These are phyloP conservation scores for Anethum foeniculum DNA, from an alignment of 140 eudicot species.

Conservation along the genomic window DNA sequence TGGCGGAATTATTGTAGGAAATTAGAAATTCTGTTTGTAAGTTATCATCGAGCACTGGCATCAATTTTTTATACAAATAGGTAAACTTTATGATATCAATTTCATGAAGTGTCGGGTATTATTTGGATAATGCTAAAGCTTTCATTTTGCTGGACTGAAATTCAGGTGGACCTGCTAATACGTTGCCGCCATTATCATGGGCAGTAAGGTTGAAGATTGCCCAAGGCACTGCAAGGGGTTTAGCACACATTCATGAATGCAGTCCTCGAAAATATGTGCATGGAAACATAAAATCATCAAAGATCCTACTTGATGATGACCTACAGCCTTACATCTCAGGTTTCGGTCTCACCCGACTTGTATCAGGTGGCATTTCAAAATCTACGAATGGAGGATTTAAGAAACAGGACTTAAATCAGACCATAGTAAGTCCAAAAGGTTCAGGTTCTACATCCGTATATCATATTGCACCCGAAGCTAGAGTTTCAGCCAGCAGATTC, in stretches of 20 bases:
- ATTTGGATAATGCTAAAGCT: neutral
- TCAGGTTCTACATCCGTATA: constrained; percentile 31
- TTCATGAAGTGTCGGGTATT: neutral
- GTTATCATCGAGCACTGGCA: neutral
- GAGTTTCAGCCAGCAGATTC: constrained; percentile 37
- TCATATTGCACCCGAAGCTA: constrained; percentile 72
- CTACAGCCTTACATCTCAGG: constrained; percentile 73
- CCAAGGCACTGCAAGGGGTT: constrained; percentile 78
- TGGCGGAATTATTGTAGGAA: neutral
- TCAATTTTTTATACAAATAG: neutral
- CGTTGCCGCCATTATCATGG: constrained; percentile 70
- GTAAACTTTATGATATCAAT: neutral
- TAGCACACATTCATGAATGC: constrained; percentile 82
- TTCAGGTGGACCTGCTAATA: constrained; percentile 61
- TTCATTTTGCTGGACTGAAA: constrained; percentile 8
- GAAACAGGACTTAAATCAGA: constrained; percentile 40
- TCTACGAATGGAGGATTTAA: constrained; percentile 28
- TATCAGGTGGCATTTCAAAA: constrained; percentile 31
- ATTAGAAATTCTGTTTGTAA: neutral
- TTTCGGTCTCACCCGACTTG: constrained; percentile 70
- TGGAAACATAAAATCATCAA: constrained; percentile 85
- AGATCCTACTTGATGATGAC: constrained; percentile 79
- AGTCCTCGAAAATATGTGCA: constrained; percentile 76
- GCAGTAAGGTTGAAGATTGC: constrained; percentile 58
- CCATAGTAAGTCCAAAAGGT: constrained; percentile 29